Conservation (phyloP, 495 filamentous ascomycete genomes). For the Neurospora sp. region DNA sequence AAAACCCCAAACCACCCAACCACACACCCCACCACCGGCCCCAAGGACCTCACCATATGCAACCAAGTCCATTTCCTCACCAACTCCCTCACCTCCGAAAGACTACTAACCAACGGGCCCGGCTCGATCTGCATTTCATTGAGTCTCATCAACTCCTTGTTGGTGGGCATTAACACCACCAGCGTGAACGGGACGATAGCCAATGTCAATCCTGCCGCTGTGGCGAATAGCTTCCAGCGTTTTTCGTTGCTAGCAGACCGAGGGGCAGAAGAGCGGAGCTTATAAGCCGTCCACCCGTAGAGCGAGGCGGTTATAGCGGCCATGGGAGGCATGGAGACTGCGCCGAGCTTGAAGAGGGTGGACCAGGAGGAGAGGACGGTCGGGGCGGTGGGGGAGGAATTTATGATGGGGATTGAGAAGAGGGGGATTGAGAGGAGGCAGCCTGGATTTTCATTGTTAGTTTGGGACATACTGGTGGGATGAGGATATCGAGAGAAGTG, state of each 20-base stretch:
- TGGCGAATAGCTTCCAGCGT: neutral
- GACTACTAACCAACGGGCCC: neutral
- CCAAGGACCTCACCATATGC: neutral
- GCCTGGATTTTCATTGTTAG: neutral
- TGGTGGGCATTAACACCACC: slow-evolving; percentile 19
- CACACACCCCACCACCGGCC: neutral
- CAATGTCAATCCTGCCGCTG: slow-evolving; percentile 3
- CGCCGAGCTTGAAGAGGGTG: neutral
- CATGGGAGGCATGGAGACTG: neutral
- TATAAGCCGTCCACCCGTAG: neutral
- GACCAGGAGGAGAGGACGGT: neutral
- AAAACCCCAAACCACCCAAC: neutral
- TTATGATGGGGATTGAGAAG: neutral
- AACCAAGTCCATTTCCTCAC: neutral
- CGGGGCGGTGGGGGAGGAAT: neutral
- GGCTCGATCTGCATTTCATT: neutral
- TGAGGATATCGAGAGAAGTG: neutral
- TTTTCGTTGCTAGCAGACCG: neutral
- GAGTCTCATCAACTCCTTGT: slow-evolving; percentile 18
- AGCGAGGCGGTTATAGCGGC: neutral
- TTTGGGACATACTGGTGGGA: neutral
- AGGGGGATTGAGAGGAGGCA: neutral
- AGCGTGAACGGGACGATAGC: slow-evolving; percentile 25
- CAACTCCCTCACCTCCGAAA: neutral
- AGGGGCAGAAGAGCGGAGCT: neutral